Conservation (phyloP, 371 early-diverging fungal species). For the Chytridiales sp. region DNA sequence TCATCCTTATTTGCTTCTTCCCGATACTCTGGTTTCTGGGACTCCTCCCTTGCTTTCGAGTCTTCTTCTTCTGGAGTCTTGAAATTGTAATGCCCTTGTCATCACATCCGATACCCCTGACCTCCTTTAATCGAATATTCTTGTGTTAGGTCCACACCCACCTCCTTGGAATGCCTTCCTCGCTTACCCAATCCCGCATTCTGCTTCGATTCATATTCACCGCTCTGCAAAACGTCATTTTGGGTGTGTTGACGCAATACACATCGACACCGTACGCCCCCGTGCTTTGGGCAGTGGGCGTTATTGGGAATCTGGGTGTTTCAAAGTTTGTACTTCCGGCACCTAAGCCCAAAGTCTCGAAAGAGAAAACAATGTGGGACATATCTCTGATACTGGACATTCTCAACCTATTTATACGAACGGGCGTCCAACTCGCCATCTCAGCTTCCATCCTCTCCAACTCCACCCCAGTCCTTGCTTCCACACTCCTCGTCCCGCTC, state of each 20-base stretch:
- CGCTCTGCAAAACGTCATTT: background rate
- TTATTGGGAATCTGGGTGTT: no score
- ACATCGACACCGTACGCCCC: no score
- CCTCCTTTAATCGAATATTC: slow-evolving; percentile 10
- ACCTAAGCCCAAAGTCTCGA: no score
- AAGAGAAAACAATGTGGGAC: no score
- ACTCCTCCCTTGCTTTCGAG: slow-evolving; percentile 13
- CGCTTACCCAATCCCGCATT: background rate
- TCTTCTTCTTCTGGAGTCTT: slow-evolving; percentile 20
- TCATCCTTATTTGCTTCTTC: slow-evolving; percentile 7
- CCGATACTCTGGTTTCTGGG: background rate
- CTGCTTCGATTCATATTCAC: background rate
- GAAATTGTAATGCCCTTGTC: slow-evolving; percentile 21
- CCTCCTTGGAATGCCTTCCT: slow-evolving; percentile 8
- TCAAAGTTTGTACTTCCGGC: no score
- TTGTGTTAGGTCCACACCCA: background rate
- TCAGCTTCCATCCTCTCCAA: no score
- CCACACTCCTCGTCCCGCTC: no score
- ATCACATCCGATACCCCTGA: slow-evolving; percentile 5
- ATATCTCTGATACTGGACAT: slow-evolving; percentile 10
- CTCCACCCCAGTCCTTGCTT: no score
- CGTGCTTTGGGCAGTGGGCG: no score
- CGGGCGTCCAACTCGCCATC: slow-evolving; percentile 3
- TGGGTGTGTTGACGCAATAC: no score
- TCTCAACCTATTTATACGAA: slow-evolving; percentile 15